A percentile compares a stretch with the other conserved stretches of the same genome.
Conservation (phyloP, 768 basidiomycete species). For the Russula abietina region DNA sequence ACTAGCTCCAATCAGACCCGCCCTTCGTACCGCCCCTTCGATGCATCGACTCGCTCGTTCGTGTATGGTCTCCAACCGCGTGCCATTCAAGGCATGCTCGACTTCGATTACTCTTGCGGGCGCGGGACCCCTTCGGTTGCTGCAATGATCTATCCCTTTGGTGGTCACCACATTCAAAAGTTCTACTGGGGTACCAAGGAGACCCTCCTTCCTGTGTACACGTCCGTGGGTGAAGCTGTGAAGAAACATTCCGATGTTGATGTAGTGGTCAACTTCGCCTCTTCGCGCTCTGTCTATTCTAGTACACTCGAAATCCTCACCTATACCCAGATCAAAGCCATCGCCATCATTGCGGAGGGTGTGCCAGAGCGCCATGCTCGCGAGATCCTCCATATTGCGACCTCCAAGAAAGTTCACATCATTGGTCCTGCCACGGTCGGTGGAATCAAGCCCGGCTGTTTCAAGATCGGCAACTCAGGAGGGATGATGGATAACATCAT, state of each 20-base stretch:
- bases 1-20: slow-evolving; percentile 40
- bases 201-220: slow-evolving; percentile 97
- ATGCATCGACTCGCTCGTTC: slow-evolving; percentile 88
- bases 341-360: slow-evolving; percentile 97
- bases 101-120: slow-evolving; percentile 98
- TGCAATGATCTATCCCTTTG: slow-evolving; percentile 99
- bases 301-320: slow-evolving; percentile 89
- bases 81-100: slow-evolving; percentile 97
- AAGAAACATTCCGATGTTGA: slow-evolving; percentile 95
- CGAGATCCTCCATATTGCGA: slow-evolving; percentile 87
- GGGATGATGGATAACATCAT: slow-evolving; percentile 99
- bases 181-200: slow-evolving; percentile 99
- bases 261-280: slow-evolving; percentile 97
- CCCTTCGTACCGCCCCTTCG: slow-evolving; percentile 87
- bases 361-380: slow-evolving; percentile 97
- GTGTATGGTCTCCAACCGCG: slow-evolving; percentile 99
- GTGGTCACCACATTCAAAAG: slow-evolving; percentile 99
- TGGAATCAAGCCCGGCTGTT: slow-evolving; percentile 99
- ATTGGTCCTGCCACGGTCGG: slow-evolving; percentile 97
- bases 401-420: slow-evolving; percentile 83
- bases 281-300: slow-evolving; percentile 87
- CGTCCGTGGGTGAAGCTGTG: slow-evolving; percentile 81
- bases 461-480: slow-evolving; percentile 99
- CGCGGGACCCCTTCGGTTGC: slow-evolving; percentile 87
- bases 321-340: slow-evolving; percentile 57